Conservation (phyloP, 495 filamentous ascomycete genomes). For the Xylaria venustula region DNA sequence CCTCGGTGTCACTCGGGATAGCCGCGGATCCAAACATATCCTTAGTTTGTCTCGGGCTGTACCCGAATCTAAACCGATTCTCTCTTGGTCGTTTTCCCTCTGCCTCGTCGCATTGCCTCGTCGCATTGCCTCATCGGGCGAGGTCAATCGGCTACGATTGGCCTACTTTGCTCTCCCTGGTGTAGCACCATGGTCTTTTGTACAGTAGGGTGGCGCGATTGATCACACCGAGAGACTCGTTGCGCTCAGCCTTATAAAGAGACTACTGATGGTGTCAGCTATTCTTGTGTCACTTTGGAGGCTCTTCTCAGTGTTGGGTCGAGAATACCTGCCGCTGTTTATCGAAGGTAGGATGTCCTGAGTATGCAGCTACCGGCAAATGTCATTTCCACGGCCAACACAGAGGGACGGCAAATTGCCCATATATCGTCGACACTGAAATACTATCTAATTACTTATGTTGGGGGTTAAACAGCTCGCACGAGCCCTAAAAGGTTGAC, state of each 20-base stretch:
- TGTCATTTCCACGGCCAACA: too few relatives aligned
- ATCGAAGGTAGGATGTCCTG: too few relatives aligned
- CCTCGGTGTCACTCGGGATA: neutral
- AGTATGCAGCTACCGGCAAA: too few relatives aligned
- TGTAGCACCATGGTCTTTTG: neutral
- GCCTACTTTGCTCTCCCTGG: neutral
- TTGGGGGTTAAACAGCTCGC: too few relatives aligned
- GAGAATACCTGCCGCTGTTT: too few relatives aligned
- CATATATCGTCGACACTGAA: too few relatives aligned
- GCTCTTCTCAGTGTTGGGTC: too few relatives aligned
- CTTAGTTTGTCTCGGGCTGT: neutral
- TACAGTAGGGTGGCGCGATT: neutral
- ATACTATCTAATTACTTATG: neutral
- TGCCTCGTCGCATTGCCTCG: neutral
- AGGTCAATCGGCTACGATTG: neutral
- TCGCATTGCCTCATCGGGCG: neutral
- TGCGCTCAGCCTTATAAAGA: slow-evolving; percentile 2
- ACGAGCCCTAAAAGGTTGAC: neutral
- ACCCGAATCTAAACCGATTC: neutral
- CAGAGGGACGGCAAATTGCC: too few relatives aligned
- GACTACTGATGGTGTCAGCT: slow-evolving; percentile 1
- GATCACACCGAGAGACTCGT: neutral
- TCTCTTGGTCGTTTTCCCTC: neutral
- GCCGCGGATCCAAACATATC: neutral
- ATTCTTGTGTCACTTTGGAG: neutral